These are phyloP conservation scores for Fagopyrum homotropicum DNA, from an alignment of 148 eudicot species.

Conservation along the genomic window DNA sequence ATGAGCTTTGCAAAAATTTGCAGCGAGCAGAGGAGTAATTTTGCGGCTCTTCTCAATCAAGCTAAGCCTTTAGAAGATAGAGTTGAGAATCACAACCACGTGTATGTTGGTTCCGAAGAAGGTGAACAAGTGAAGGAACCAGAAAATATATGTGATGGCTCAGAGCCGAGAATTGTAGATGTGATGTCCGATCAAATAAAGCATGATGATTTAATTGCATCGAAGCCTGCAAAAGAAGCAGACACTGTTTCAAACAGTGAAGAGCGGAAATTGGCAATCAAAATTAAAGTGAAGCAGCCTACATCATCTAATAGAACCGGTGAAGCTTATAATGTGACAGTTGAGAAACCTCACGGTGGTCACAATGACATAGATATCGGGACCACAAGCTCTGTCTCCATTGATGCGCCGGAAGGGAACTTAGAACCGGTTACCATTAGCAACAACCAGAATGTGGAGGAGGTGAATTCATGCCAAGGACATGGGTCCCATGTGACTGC, in stretches of 20 bases:
- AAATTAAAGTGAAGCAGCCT: constrained; percentile 60
- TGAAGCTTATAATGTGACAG: constrained; percentile 31
- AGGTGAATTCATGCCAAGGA: constrained; percentile 81
- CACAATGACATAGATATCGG: constrained; percentile 49
- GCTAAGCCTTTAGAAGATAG: constrained; percentile 31
- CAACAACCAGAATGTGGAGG: constrained; percentile 48
- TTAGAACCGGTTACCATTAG: constrained; percentile 17
- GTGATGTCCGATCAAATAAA: background rate
- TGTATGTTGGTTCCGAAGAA: background rate
- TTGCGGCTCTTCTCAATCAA: constrained; percentile 70
- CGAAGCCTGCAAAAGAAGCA: constrained; percentile 36
- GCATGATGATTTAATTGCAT: constrained; percentile 3
- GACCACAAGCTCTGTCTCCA: constrained; percentile 77
- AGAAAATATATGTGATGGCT: constrained; percentile 14
- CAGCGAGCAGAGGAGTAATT: constrained; percentile 61
- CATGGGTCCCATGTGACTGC: constrained; percentile 84
- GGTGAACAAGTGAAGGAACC: constrained; percentile 10
- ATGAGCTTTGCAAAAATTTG: constrained; percentile 63
- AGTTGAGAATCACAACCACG: constrained; percentile 1
- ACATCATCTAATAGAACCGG: constrained; percentile 55
- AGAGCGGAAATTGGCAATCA: constrained; percentile 47
- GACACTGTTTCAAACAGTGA: constrained; percentile 48
- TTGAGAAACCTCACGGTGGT: constrained; percentile 45
- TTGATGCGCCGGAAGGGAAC: constrained; percentile 65
- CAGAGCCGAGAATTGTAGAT: background rate